Conservation (phyloP, 805 yeast genomes). For the Metschnikowia henanensis region DNA sequence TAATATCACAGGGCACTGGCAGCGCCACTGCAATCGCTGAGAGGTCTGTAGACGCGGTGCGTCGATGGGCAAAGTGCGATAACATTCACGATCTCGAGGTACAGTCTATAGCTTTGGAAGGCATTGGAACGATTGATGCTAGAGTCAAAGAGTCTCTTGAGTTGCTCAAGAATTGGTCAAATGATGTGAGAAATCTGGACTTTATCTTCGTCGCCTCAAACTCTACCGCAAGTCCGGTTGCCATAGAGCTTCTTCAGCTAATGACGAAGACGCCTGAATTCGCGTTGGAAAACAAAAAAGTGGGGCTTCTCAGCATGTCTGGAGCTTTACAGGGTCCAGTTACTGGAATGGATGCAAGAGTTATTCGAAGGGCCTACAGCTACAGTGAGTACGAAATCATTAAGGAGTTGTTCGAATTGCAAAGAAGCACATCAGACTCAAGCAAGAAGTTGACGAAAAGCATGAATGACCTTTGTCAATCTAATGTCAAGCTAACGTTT, state of each 20-base stretch:
- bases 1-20: constrained; percentile 40
- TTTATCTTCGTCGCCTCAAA: constrained; percentile 34
- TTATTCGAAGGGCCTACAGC: constrained; percentile 39
- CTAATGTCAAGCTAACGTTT: constrained; percentile 37
- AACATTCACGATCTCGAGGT: constrained; percentile 19
- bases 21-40: constrained; percentile 29
- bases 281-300: constrained; percentile 17
- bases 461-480: constrained; percentile 20
- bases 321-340: constrained; percentile 36
- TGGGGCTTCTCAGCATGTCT: constrained; percentile 38
- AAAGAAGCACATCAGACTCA: constrained; percentile 21
- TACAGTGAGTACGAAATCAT: constrained; percentile 36
- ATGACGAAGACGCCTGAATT: constrained; percentile 10
- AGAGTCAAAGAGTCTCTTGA: constrained; percentile 26
- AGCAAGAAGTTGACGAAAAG: constrained; percentile 19
- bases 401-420: constrained; percentile 36
- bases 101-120: constrained; percentile 41
- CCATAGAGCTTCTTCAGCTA: constrained; percentile 27
- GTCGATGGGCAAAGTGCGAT: constrained; percentile 26
- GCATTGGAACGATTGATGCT: constrained; percentile 35
- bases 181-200: constrained; percentile 28
- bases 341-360: constrained; percentile 31
- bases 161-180: constrained; percentile 36
- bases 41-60: constrained; percentile 30
- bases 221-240: constrained; percentile 34